Conservation (phyloP, 305 asterid genomes). For the Fraxinus paxiana region DNA sequence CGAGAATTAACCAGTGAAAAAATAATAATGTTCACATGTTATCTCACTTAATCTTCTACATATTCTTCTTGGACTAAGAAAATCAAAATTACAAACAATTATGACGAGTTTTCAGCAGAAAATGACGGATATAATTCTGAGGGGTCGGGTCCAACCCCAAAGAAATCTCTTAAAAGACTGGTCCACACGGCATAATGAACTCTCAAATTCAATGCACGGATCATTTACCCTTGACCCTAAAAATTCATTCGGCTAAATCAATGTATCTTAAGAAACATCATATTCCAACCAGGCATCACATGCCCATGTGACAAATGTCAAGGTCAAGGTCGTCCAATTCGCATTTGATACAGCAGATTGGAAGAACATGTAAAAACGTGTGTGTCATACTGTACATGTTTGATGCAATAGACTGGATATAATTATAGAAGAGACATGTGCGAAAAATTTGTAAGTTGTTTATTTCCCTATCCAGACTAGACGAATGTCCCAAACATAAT, state of each 20-base stretch:
- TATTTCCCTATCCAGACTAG: neutral
- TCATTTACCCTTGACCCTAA: neutral
- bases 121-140: slow-evolving; percentile 4
- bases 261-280: neutral
- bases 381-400: neutral
- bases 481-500: neutral
- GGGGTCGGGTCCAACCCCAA: neutral
- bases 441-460: neutral
- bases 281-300: neutral
- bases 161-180: neutral
- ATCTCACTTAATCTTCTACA: neutral
- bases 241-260: neutral
- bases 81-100: neutral
- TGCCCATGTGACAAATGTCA: neutral
- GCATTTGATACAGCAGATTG: neutral
- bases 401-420: neutral
- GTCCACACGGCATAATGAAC: slow-evolving; percentile 7
- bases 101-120: neutral
- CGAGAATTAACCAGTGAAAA: neutral
- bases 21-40: neutral
- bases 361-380: neutral
- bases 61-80: neutral
- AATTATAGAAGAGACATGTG: neutral
- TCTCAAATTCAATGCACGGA: neutral
- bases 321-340: neutral